Conservation (phyloP, 805 yeast genomes). For the Cyberlindnera meyerae region DNA sequence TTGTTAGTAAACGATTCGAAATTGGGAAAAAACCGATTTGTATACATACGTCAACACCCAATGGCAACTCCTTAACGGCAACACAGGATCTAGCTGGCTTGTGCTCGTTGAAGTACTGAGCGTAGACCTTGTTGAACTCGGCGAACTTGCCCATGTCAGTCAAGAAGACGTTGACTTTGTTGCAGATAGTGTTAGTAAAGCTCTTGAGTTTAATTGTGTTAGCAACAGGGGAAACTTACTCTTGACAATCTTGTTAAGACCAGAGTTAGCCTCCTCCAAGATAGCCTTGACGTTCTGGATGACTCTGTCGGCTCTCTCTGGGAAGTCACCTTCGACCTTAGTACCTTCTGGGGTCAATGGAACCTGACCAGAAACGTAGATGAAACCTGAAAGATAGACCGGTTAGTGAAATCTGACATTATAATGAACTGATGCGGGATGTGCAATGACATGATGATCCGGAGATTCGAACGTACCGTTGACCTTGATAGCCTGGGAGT, state of each 20-base stretch:
- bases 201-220: conserved; percentile 7
- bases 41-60: conserved; percentile 58
- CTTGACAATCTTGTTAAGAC: conserved; percentile 79
- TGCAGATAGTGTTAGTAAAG: too few relatives aligned
- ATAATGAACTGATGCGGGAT: not conserved
- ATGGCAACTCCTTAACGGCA: conserved; percentile 87
- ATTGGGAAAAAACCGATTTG: not conserved
- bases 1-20: conserved; percentile 8
- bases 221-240: conserved; percentile 31
- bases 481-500: conserved; percentile 92
- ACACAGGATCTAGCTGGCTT: conserved; percentile 98
- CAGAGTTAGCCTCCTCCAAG: conserved; percentile 80
- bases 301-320: conserved; percentile 73
- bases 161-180: conserved; percentile 74
- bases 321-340: conserved; percentile 70
- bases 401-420: not conserved
- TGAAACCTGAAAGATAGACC: conserved; percentile 42
- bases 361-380: conserved; percentile 93
- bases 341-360: conserved; percentile 82
- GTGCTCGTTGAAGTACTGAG: conserved; percentile 65
- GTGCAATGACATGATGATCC: too few relatives aligned
- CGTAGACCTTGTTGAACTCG: conserved; percentile 81
- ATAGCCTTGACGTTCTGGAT: conserved; percentile 65
- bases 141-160: conserved; percentile 86
- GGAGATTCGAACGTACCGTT: conserved; percentile 37